Evolutionary conservation across 1,284 basidiomycete species (phyloP).

Genomic region (Moesziomyces antarcticus): DNA sequence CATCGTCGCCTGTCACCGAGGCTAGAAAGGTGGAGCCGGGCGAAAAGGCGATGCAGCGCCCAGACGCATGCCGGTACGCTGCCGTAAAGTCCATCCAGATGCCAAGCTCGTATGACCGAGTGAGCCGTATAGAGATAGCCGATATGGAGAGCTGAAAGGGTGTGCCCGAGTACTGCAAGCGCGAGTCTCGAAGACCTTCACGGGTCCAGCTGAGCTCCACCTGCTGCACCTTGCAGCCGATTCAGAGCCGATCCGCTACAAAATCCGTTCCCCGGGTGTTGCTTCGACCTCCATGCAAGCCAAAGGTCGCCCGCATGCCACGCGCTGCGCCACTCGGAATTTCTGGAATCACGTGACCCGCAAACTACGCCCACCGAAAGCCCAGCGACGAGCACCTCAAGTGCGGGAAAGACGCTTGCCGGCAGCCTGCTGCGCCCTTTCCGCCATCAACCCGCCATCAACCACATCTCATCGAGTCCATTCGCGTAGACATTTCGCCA

Average conservation of each 20-base stretch:
- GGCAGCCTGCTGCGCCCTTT: background rate
- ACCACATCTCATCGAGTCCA: background rate
- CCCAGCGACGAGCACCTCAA: background rate
- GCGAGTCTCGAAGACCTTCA: too few species aligned
- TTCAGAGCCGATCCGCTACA: background rate
- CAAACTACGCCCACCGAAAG: background rate
- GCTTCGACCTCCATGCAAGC: background rate
- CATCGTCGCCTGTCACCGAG: slow-evolving; percentile 44
- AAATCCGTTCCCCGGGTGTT: background rate
- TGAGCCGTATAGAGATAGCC: background rate
- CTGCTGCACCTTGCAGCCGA: background rate
- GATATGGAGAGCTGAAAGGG: background rate
- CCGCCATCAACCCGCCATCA: too few species aligned
- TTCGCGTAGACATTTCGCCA: background rate
- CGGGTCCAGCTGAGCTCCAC: background rate
- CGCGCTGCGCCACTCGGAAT: background rate
- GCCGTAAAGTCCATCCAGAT: slow-evolving; percentile 60
- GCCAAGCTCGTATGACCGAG: background rate
- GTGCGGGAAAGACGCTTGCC: background rate
- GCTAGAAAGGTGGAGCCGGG: slow-evolving; percentile 63
- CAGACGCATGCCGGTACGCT: slow-evolving; percentile 52
- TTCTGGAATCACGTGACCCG: background rate
- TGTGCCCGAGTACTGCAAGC: too few species aligned
- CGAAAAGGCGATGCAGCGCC: slow-evolving; percentile 56
- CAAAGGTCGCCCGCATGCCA: background rate